Base-by-base conservation (phyloP, 2,329 filamentous ascomycete species). In the Emergomyces africanus region DNA sequence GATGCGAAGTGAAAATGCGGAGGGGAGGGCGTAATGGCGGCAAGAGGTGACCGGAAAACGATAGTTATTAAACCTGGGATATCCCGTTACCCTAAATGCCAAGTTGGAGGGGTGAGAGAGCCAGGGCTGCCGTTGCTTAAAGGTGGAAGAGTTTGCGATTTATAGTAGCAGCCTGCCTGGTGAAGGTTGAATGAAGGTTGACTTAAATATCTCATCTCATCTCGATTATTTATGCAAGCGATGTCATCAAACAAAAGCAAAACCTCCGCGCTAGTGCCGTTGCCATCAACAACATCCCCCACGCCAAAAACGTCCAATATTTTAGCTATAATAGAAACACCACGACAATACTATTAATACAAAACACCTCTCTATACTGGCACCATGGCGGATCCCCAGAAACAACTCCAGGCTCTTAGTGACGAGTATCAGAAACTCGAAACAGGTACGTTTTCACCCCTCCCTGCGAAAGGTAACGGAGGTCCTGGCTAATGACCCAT, bases 381-480 rank as follows among this genome's bases (percentile, higher is more conserved):
- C 50, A 72, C 54, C 53, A 90, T 90, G 85, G 81, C 85, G 60
- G 85, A 89, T 63, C 74, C 82, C 63, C 89, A 95, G 72, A 87
- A 86, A 62, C 83, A 83, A 68, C 80, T 96, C 30, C 91, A 96
- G 76, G 78, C 80, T 57, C 82, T 96, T 49, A 90, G 90, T 0
- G 90, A 96, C 57, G 87, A 95, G 64, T 97, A 88, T 71, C 87
- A 91, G 71, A 86, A 87, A 70, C 78, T 96, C 33, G 91, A 97
- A 75, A 84, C 86, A 74, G 90, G 90, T 89, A 71, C 62, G 74
- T 61, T 25, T 54, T 23, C 39, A 37, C 2, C 28, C 30, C 23
- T 4, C 14, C 41, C 28, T 41, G 3, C 18, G 20, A 10, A 18
- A 25, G 2, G 18, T 9, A 12, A n/a, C n/a, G n/a, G n/a, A n/a